Percentiles rank a stretch among this genome's conserved stretches.
These are phyloP conservation scores for Termitomyces bulborhizus DNA, from an alignment of 768 basidiomycete genomes.

Conservation along the genomic window DNA sequence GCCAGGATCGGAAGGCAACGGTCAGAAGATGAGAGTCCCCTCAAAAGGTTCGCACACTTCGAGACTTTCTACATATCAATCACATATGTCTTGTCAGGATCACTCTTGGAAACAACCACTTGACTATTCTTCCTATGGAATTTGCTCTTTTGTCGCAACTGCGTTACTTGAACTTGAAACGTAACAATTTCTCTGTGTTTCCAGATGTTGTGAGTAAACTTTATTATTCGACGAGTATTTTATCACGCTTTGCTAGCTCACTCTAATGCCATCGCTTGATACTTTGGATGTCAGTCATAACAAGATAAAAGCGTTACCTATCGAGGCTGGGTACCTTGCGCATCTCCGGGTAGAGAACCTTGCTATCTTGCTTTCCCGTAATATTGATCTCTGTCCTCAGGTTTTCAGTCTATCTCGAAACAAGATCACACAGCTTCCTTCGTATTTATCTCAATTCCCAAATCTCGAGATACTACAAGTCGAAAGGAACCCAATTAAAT, in stretches of 20 bases:
- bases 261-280: slow-evolving; percentile 80
- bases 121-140: slow-evolving; percentile 69
- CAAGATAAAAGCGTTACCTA: slow-evolving; percentile 75
- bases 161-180: slow-evolving; percentile 83
- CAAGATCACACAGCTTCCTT: slow-evolving; percentile 71
- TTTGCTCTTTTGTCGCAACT: slow-evolving; percentile 69
- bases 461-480: slow-evolving; percentile 75
- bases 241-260: slow-evolving; percentile 48
- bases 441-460: slow-evolving; percentile 69
- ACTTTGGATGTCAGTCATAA: slow-evolving; percentile 94
- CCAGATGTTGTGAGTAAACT: slow-evolving; percentile 72
- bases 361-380: neutral
- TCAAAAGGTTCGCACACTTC: slow-evolving; percentile 49
- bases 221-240: slow-evolving; percentile 2
- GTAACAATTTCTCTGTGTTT: slow-evolving; percentile 75
- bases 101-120: slow-evolving; percentile 79
- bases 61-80: neutral
- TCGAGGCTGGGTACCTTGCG: slow-evolving; percentile 70
- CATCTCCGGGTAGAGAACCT: slow-evolving; percentile 57
- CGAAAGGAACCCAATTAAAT: slow-evolving; percentile 90
- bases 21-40: slow-evolving; percentile 41
- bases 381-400: slow-evolving; percentile 29
- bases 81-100: slow-evolving; percentile 48
- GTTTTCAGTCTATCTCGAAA: slow-evolving; percentile 87
- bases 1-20: slow-evolving; percentile 48